Evolutionary conservation across 2,329 filamentous ascomycete species (phyloP), one percentile per base, ranked within the genome.

Genomic region (Cladosporium sp.): DNA sequence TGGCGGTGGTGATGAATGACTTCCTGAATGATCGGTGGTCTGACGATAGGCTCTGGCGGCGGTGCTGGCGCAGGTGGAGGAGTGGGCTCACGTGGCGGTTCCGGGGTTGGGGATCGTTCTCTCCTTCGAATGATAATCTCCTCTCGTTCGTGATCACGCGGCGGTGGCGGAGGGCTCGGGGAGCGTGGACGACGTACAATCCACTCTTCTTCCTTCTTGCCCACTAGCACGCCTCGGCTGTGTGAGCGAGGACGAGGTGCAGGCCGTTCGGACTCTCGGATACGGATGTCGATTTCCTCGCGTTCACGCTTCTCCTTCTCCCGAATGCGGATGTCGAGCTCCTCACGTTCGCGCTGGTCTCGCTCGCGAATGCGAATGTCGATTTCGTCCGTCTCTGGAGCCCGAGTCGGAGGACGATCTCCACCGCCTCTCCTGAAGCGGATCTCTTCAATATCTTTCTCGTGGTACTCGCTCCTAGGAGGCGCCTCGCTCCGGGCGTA

Each of bases 1-100:
- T 92, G 87, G 54, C 85, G 81, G 67, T 93, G 92, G 70, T 93
- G 88, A 0, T 89, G 95, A 59, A 95, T 91, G 54, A 95, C 84
- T 66, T 95, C 88, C 64, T 92, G 83, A 70, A 92, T 87, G 61
- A 95, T 89, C 1, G 85, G 86, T 33, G 89, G 89, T 16, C 85
- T 84, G 40, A 83, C 80, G 62, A 93, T 84, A 42, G 86, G 77
- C 58, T 79, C 78, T 31, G 82, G 83, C 42, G 79, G 77, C 43
- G 72, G 73, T 33, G 72, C 69, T 35, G 72, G 71, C 37, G 71
- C 72, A 41, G 74, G 73, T 8, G 73, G 71, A 6, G 53, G 53
- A 14, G 54, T 52, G 40, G 63, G 63, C 53, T 64, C 62, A 34
- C 59, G 58, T 45, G 57, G 61, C 6, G 64, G 65, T 42, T 64